Conservation (phyloP, 2,329 filamentous ascomycete species). For the Pseudopithomyces maydicus region DNA sequence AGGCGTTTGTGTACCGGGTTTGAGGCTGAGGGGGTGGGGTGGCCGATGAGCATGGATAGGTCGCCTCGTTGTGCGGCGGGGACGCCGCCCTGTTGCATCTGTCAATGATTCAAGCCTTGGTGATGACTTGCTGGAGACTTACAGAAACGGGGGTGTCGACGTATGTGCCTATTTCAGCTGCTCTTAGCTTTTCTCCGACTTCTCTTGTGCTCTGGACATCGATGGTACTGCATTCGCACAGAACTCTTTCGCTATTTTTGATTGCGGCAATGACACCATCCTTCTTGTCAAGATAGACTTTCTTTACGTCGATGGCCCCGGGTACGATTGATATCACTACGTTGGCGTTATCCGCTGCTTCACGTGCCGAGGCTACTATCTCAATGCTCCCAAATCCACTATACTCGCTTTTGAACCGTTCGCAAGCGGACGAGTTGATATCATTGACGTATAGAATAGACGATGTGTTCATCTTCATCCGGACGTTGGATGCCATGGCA, state of each 20-base stretch:
- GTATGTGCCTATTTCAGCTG: constrained; percentile 24
- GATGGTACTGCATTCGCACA: constrained; percentile 41
- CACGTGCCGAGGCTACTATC: constrained; percentile 30
- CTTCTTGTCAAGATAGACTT: constrained; percentile 33
- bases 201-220: constrained; percentile 33
- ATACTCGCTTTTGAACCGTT: constrained; percentile 28
- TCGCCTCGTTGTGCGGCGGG: constrained; percentile 35
- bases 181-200: constrained; percentile 23
- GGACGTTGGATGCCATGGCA: constrained; percentile 38
- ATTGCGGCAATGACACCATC: constrained; percentile 30
- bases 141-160: constrained; percentile 41
- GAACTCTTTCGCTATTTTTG: constrained; percentile 22
- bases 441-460: constrained; percentile 37
- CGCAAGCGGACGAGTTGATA: constrained; percentile 29
- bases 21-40: constrained; percentile 17
- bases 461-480: constrained; percentile 25
- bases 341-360: constrained; percentile 34
- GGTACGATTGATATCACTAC: constrained; percentile 38
- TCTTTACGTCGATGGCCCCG: constrained; percentile 29
- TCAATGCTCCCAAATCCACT: constrained; percentile 25
- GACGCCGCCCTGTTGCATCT: constrained; percentile 30
- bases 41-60: constrained; percentile 34
- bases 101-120: neutral
- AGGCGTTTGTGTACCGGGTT: constrained; percentile 19
- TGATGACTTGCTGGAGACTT: neutral